Base-by-base conservation (phyloP, 176 grass and related monocot species). In the Musa schizocarpa region DNA sequence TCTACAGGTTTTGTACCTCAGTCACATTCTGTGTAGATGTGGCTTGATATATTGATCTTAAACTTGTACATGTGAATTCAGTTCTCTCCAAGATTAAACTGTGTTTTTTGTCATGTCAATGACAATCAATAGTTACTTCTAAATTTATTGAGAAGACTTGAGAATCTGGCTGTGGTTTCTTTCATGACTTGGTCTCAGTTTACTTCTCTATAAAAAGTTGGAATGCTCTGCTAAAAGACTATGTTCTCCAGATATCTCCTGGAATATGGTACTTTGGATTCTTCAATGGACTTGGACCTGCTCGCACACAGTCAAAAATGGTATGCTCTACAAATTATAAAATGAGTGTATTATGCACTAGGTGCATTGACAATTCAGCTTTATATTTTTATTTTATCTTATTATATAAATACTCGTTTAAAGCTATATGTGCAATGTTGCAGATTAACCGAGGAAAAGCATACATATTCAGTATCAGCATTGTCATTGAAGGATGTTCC, bases 291-390 rank as follows among this genome's bases (percentile, higher is more conserved):
- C 84, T 91, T 70, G 95, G 95, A 58, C 81, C 95, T 85, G 83
- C 80, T 76, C 95, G 95, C 50, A 98, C 95, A 20, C 95, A 93
- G 89, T 98, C 95, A 79, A 98, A 86, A 86, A 98, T 98, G 95
- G 95, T 98, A 93, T 19, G 69, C 25, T 75, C 77, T 21, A 56
- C 17, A 50, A 52, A 23, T 74, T 21, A 56, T 25, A 50, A 52
- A 23, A 24, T 74, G n/a, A 1, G 50, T 16, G 54, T 12, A 26
- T 54, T 24, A 19, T 12, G 1, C 1, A 5, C 9, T 52, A 22
- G 50, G 9, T 72, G 49, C 17, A 13, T 50, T 50, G 43, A 11
- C 1, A 11, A 20, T n/a, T 62, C 78, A 69, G 7, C 17, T 69
- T 50, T 56, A 27, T n/a, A 13, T 59, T 19, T n/a, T 29, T 51